Evolutionary conservation across 2,329 filamentous ascomycete species (phyloP), one percentile per base, ranked within the genome.

Genomic region (Achaetomium macrosporum): DNA sequence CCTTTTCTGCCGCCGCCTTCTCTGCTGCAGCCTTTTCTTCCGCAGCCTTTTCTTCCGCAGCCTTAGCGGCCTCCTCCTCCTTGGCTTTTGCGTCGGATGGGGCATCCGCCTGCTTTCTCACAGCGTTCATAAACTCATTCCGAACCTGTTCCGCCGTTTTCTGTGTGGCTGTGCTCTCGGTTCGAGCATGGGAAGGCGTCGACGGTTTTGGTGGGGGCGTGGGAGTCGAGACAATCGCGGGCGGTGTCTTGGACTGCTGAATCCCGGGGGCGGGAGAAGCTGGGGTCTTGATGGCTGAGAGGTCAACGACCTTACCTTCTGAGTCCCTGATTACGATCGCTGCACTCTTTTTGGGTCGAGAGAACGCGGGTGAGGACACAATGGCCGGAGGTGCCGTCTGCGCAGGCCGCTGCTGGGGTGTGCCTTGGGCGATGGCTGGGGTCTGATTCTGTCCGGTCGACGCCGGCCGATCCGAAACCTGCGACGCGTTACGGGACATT

Each of bases 401-500:
- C 10, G 85, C 84, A 55, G 82, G 81, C 56, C 85, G 78, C 57
- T 85, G 83, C 59, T 82, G 78, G 3, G 81, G 74, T 6, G 78
- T 77, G 57, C 81, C 81, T 35, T 82, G 76, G 20, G 77, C 80
- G 33, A 84, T 80, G 54, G 74, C 77, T 67, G 69, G 82, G 65
- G 82, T 74, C 70, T 84, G 69, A 70, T 73, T 70, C 66, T 82
- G 87, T 72, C 66, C 83, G 68, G 75, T 87, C 25, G 84, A 77
- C 36, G 78, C 78, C 63, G 71, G 76, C 44, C 81, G 73, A 63
- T 84, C 79, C n/a, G 88, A 88, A 51, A 87, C 79, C 69, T 93
- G 88, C 2, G 90, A 95, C 2, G 87, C 82, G 56, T 83, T 90
- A 62, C 91, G 85, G 2, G 91, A 93, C 86, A 96, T 91, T 74